Evolutionary conservation across 2,329 filamentous ascomycete species (phyloP), one percentile per base, ranked within the genome.

Genomic region (Colletotrichum coccodes): DNA sequence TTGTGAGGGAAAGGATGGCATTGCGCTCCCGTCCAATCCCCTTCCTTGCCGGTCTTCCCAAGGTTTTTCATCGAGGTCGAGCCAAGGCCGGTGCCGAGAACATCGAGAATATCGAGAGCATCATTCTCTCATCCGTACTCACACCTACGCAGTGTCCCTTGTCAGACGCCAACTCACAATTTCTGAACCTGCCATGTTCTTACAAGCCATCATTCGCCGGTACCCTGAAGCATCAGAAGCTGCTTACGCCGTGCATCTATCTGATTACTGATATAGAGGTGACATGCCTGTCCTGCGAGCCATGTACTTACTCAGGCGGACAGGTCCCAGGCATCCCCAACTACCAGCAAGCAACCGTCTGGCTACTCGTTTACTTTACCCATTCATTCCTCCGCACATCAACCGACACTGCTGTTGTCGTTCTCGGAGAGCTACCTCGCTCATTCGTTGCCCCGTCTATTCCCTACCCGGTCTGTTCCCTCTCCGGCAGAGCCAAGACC

Each of bases 401-500:
- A n/a, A n/a, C n/a, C n/a, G n/a, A n/a, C n/a, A n/a, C n/a, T n/a
- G n/a, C n/a, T n/a, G n/a, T n/a, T 18, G 30, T 34, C 49, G 5
- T 23, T 32, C 46, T 26, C 46, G 8, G 23, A 8, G 23, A 21
- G 11, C 44, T 16, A n/a, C 23, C 2, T 11, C 12, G 23, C 44
- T 47, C 44, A 28, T 23, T 16, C 12, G 3, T 40, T 54, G 23
- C 26, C 36, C 34, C 18, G 28, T 30, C 58, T 42, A 23, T 54
- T 28, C 40, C 52, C 21, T 36, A 40, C 53, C 53, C 40, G 32
- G 56, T 40, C 49, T 62, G 40, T 63, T 50, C 59, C 59, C 8
- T n/a, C 64, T 63, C 64, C 59, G 50, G 34, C 50, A 56, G 30
- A 52, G 53, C 61, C 46, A 64, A 64, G 61, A 38, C 44, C 46